phyloP scores from a whole-genome alignment of 176 grass and related monocot genomes.

The Carex parvula region DNA sequence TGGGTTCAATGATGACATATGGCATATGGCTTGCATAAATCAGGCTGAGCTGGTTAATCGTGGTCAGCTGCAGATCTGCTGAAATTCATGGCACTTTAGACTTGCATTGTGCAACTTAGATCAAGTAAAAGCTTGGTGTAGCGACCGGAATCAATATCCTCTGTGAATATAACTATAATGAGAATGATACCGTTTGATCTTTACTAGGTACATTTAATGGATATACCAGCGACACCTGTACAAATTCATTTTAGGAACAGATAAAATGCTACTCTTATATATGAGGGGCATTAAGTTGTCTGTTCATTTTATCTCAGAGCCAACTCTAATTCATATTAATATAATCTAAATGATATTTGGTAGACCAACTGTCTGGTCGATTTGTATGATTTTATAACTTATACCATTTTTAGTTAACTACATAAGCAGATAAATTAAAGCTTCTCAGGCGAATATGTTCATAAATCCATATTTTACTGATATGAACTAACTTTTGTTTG shows the following conservation, averaged over 20 bases:
- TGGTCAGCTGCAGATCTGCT: too few species aligned
- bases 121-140: background rate
- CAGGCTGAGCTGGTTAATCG: background rate
- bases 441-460: background rate
- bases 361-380: background rate
- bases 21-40: background rate
- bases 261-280: background rate
- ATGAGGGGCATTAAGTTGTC: background rate
- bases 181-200: background rate
- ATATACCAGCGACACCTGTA: too few species aligned
- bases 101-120: background rate
- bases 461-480: too few species aligned
- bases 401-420: background rate
- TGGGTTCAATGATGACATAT: too few species aligned
- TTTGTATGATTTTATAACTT: background rate
- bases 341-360: background rate
- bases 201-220: background rate
- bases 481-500: background rate
- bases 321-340: background rate
- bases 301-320: background rate
- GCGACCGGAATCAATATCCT: background rate
- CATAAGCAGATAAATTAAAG: background rate
- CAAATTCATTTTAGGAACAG: background rate
- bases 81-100: background rate
- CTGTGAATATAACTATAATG: background rate